phyloP scores from a whole-genome alignment of 371 early-diverging fungal species.

The Basidiobolus meristosporus region DNA sequence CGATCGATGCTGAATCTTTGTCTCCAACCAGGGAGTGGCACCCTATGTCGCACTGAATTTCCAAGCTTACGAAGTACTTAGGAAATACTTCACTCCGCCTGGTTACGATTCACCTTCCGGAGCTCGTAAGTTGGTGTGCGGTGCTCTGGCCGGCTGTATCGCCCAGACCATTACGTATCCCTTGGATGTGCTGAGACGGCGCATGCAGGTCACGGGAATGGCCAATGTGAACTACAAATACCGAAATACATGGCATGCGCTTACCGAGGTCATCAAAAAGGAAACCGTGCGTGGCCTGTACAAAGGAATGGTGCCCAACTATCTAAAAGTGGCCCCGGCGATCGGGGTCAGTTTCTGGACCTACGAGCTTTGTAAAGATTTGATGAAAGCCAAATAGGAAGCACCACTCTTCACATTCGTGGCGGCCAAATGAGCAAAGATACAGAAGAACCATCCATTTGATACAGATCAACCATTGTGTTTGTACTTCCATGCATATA shows the following conservation, averaged over 20 bases:
- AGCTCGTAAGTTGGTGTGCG: slow-evolving; percentile 51
- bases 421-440: too few species aligned
- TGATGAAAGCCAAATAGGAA: not conserved
- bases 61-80: slow-evolving; percentile 63
- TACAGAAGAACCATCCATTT: too few species aligned
- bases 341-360: slow-evolving; percentile 72
- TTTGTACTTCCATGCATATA: too few species aligned
- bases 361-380: slow-evolving; percentile 48
- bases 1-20: not conserved
- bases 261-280: slow-evolving; percentile 29
- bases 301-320: slow-evolving; percentile 56
- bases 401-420: not conserved
- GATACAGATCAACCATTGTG: too few species aligned
- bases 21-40: slow-evolving; percentile 41
- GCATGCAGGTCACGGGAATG: slow-evolving; percentile 80
- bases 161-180: slow-evolving; percentile 86
- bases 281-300: slow-evolving; percentile 69
- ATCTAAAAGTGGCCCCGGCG: slow-evolving; percentile 49
- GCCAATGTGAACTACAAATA: slow-evolving; percentile 46
- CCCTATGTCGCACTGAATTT: slow-evolving; percentile 77
- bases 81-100: slow-evolving; percentile 40
- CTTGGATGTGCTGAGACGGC: slow-evolving; percentile 64
- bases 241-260: slow-evolving; percentile 53
- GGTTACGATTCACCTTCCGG: slow-evolving; percentile 37
- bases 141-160: slow-evolving; percentile 77